A percentile compares a stretch with the other conserved stretches of the same genome.
Conservation (phyloP, 495 filamentous ascomycete genomes). For the Penicillium antarcticum region DNA sequence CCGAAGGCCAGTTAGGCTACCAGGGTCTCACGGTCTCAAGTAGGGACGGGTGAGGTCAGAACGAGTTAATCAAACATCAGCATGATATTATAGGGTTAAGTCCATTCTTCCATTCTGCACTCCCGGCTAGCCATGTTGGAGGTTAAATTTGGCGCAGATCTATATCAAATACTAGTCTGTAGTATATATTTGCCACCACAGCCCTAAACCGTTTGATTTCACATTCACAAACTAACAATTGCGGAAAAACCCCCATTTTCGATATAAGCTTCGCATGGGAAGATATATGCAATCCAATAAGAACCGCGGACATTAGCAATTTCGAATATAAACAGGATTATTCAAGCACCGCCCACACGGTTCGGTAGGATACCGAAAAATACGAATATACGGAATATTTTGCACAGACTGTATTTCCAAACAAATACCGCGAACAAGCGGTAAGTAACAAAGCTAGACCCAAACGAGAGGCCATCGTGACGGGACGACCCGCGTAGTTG, state of each 20-base stretch:
- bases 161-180: too few species aligned
- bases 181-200: not conserved
- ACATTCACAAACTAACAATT: not conserved
- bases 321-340: not conserved
- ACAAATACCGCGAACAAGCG: not conserved
- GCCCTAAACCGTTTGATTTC: not conserved
- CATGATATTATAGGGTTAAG: too few species aligned
- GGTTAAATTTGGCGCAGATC: too few species aligned
- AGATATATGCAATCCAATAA: too few species aligned
- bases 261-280: too few species aligned
- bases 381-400: not conserved
- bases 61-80: too few species aligned
- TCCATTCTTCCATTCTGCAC: too few species aligned
- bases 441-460: not conserved
- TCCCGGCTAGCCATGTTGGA: too few species aligned
- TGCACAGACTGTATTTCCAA: not conserved
- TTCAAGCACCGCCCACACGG: not conserved
- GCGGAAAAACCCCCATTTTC: too few species aligned
- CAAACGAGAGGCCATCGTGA: not conserved
- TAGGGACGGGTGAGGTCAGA: not conserved
- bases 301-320: not conserved
- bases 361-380: not conserved
- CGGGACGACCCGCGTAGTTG: constrained; percentile 4
- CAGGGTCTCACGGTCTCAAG: not conserved
- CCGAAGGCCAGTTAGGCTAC: not conserved